These are phyloP conservation scores for Diplodia intermedia DNA, from an alignment of 2,329 filamentous ascomycete species.

Conservation along the genomic window DNA sequence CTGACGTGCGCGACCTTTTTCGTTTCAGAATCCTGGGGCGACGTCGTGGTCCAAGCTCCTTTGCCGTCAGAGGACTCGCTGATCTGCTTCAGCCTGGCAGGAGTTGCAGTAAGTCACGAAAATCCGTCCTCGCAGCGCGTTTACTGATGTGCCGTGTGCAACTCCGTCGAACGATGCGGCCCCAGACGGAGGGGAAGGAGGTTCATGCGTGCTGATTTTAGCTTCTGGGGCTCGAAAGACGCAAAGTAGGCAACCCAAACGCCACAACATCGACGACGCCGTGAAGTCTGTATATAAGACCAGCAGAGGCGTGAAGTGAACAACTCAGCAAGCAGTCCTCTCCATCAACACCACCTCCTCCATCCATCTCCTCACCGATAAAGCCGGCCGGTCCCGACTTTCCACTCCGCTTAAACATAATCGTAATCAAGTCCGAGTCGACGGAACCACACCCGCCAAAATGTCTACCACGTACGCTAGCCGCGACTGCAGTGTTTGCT, in stretches of 20 bases:
- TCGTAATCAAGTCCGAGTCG: neutral
- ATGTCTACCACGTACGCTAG: conserved; percentile 21
- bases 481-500: neutral
- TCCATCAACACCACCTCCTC: conserved; percentile 6
- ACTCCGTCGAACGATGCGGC: conserved; percentile 16
- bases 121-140: neutral
- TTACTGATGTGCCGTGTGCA: neutral
- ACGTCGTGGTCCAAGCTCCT: conserved; percentile 14
- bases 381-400: conserved; percentile 30
- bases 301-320: neutral
- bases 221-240: conserved; percentile 36
- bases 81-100: conserved; percentile 15
- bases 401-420: neutral
- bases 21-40: conserved; percentile 16
- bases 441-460: neutral
- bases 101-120: neutral
- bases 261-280: conserved; percentile 2
- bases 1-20: conserved; percentile 1
- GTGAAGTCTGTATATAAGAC: conserved; percentile 22
- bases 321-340: conserved; percentile 6
- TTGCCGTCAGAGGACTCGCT: conserved; percentile 14
- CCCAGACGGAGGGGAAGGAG: neutral
- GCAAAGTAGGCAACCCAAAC: neutral
- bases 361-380: neutral
- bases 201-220: conserved; percentile 11